Conservation (phyloP, 306 rosid genomes). For the Cucumis hystrix region DNA sequence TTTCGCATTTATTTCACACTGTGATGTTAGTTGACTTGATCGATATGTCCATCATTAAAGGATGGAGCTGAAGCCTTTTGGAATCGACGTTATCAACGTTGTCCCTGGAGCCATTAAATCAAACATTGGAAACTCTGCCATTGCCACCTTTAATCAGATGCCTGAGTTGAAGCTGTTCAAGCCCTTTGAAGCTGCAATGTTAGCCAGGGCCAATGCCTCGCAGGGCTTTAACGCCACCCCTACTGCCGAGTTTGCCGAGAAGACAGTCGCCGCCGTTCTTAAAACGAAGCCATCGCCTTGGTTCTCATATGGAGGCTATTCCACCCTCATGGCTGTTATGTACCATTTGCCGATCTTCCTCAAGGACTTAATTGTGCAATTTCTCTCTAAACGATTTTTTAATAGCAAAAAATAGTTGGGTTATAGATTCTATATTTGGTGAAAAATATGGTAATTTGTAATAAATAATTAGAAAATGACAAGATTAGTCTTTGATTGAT, state of each 20-base stretch:
- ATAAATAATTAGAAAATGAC: neutral
- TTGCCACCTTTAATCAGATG: constrained; percentile 41
- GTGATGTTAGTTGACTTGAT: neutral
- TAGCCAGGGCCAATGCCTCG: constrained; percentile 38
- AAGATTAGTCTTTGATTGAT: too few species aligned
- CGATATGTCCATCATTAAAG: constrained; percentile 11
- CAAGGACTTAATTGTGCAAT: constrained; percentile 37
- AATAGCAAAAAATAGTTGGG: neutral
- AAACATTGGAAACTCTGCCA: constrained; percentile 47
- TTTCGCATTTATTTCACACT: neutral
- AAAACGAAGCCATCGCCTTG: constrained; percentile 68
- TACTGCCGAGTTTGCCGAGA: constrained; percentile 59
- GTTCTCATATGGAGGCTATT: constrained; percentile 52
- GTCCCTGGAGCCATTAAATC: constrained; percentile 77
- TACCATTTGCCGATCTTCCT: constrained; percentile 58
- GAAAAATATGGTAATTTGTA: neutral
- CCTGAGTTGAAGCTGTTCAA: constrained; percentile 60
- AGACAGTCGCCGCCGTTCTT: constrained; percentile 45
- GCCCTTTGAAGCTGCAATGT: constrained; percentile 52
- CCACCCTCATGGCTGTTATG: constrained; percentile 44
- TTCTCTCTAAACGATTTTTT: constrained; percentile 17
- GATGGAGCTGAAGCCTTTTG: constrained; percentile 58
- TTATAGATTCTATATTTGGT: neutral
- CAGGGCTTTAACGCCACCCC: constrained; percentile 55
- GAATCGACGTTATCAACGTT: constrained; percentile 70